Evolutionary conservation across 2,329 filamentous ascomycete species (phyloP), one percentile per base, ranked within the genome.

Genomic region (Exophiala sideris): DNA sequence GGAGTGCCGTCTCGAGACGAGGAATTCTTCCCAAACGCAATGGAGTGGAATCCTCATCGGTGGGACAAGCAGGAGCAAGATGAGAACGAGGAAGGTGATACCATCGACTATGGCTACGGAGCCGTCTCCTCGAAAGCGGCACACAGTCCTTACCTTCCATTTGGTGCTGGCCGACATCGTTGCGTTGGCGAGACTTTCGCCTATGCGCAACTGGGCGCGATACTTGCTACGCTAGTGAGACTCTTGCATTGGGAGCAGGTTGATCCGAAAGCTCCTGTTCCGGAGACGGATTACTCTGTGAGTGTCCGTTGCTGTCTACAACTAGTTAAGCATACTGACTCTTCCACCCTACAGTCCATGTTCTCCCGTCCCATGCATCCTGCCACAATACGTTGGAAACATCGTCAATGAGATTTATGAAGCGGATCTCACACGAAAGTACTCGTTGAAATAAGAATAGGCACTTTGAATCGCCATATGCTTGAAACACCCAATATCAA

Each of bases 41-140:
- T 74, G 40, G 63, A 66, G 5, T 87, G 84, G 82, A 79, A 87
- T 61, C 83, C 84, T 3, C 80, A 82, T 66, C 77, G 76, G 38
- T 87, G 73, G 85, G 80, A 89, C 64, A 52, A 73, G 58, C 73
- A 86, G 66, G 87, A 86, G 74, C 45, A 46, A 21, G 35, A 44
- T 6, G 70, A 72, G 8, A 70, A 73, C 10, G 73, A 74, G 9
- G 78, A 79, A 9, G 74, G 75, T 9, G 77, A 79, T 9, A 90
- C 89, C 74, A 81, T 92, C 56, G 91, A 96, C 70, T 96, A 96
- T 69, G 91, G 91, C 32, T 96, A 95, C 71, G 91, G 91, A 56
- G 77, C 95, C 36, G 88, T 96, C 62, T 52, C 54, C 10, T 91
- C 84, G 79, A 96, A 96, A 79, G 92, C 92, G 51, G 86, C 89